Evolutionary conservation across 2,329 filamentous ascomycete genomes (phyloP), one percentile per base, ranked within the genome.

Genomic region (Hypoxylon sp.): DNA sequence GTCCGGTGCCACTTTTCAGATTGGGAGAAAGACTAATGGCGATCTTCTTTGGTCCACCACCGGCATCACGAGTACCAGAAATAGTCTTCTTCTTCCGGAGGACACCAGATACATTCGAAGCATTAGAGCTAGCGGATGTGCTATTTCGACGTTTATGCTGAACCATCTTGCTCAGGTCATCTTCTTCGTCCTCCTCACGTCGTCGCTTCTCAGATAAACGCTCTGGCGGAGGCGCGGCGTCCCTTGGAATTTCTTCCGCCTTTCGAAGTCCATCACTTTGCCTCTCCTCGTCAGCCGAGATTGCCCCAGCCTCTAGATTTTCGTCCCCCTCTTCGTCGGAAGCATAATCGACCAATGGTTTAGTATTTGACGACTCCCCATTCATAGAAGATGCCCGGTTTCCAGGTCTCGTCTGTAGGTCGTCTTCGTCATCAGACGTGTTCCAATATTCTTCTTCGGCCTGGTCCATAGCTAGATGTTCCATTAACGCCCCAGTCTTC

Each of bases 401-500:
- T 48, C 75, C 77, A 17, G 75, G 69, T 55, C 74, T 74, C 71
- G 75, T 71, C 69, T 81, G 78, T 73, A 80, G 73, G 59, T 94
- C 93, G 5, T 97, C 94, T 66, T 94, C 92, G 51, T 96, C 93
- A 74, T 98, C 94, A 0, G 92, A 94, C 0, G 88, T 89, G 75
- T 97, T 95, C 87, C 97, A 98, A 80, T 98, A 99, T 47, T 95
- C 94, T 75, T 98, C 95, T 78, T 98, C 93, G 10, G 91, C 90
- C 5, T 91, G 86, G 77, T 98, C 95, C 76, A 94, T 87, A 0
- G 80, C 71, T 9, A 88, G 79, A 59, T 97, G 94, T 76, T 93
- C 93, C 78, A 97, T 87, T 48, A 85, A 75, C 17, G 88, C 90
- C 71, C 90, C 76, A 4, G 74, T 88, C 79, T 92, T 91, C 68